Base-by-base conservation (phyloP, 192 early-diverging fungal genomes). In the Coemansia sp. region DNA sequence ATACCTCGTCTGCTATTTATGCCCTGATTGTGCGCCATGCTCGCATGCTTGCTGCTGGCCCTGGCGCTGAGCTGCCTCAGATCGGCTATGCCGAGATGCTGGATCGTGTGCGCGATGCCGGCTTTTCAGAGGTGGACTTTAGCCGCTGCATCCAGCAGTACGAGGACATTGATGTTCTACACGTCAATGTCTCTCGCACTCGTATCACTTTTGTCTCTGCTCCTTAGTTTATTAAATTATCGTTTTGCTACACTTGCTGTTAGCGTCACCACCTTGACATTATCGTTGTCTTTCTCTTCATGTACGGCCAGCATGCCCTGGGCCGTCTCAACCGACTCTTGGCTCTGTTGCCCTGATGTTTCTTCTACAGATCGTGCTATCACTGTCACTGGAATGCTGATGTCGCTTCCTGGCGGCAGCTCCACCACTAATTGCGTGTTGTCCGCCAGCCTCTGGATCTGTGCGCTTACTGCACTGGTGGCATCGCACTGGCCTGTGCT, bases 111-210 rank as follows among this genome's bases (percentile, higher is more conserved):
- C 75, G 87, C 36, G 82, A 85, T 20, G 87, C 86, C 56, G 90
- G 91, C 15, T 93, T 76, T 60, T 90, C 83, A 42, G 84, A 90
- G 42, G 81, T 82, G 36, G 87, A 94, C 62, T 69, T 97, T 39
- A 63, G 84, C 43, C 82, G 88, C 40, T 86, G 86, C 57, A 60
- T 94, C 39, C 62, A 84, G 43, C 79, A 80, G 48, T 93, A 93
- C 64, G 75, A 82, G 59, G 80, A 85, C n/a, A 77, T 90, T 53
- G 80, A 91, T 64, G 78, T 97, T 45, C 81, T 86, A 79, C 81
- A 83, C 54, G 63, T 83, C 18, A 84, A 83, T 62, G 69, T 76
- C 36, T 72, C 74, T 16, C 81, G 80, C 40, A 84, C 84, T 23
- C 77, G 83, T 38, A 80, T 80, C 62, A 71, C 71, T 17, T 80